Conservation (phyloP, 2,329 filamentous ascomycete genomes). For the Alternaria postmessia region DNA sequence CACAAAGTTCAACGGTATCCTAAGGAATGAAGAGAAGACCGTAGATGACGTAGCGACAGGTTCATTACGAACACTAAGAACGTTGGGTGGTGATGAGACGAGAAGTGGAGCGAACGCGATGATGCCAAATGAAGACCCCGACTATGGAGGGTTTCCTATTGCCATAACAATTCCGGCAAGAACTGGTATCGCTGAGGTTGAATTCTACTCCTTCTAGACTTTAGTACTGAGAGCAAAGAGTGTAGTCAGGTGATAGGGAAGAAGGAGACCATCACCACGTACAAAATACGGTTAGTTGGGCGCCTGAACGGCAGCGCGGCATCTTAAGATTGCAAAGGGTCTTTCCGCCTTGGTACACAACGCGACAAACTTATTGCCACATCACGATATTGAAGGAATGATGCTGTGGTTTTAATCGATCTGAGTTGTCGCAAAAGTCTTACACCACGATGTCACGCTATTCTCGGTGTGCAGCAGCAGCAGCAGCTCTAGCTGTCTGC, state of each 20-base stretch:
- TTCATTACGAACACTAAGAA: slow-evolving; percentile 48
- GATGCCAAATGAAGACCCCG: slow-evolving; percentile 65
- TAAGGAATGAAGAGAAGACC: slow-evolving; percentile 54
- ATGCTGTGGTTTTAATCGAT: not conserved
- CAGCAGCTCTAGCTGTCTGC: not conserved
- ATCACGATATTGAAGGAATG: not conserved
- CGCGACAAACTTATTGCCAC: not conserved
- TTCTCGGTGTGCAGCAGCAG: not conserved
- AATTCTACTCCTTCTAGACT: slow-evolving; percentile 14
- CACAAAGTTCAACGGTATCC: slow-evolving; percentile 55
- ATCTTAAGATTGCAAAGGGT: not conserved
- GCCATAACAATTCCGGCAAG: slow-evolving; percentile 62
- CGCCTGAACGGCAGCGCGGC: not conserved
- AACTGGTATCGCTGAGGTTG: slow-evolving; percentile 47
- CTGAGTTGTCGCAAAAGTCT: not conserved
- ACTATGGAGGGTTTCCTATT: slow-evolving; percentile 66
- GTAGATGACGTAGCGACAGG: slow-evolving; percentile 48
- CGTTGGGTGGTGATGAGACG: slow-evolving; percentile 58
- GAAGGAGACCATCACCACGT: not conserved
- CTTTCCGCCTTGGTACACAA: not conserved
- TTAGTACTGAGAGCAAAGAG: not conserved
- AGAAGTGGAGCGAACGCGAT: slow-evolving; percentile 58
- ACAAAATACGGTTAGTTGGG: not conserved
- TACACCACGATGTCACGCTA: not conserved
- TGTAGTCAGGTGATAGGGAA: not conserved